Conservation (phyloP, 108 stramenopile genomes). For the Fragilaria crotonensis region DNA sequence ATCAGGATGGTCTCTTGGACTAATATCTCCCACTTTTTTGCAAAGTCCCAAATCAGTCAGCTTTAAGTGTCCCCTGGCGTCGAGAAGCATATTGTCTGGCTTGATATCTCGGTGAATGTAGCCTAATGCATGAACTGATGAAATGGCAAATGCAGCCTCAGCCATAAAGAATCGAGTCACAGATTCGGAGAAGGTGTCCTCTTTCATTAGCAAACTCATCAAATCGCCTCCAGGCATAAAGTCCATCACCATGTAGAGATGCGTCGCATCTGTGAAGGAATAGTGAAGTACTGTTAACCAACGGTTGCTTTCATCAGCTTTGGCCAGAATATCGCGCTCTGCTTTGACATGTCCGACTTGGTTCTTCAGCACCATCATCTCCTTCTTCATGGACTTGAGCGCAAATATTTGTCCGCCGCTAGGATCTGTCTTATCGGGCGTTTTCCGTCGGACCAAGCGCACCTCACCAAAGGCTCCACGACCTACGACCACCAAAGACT, state of each 20-base stretch:
- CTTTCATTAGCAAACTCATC: constrained; percentile 95
- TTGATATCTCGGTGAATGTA: constrained; percentile 99
- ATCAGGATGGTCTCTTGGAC: constrained; percentile 79
- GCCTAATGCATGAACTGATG: constrained; percentile 87
- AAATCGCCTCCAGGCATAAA: constrained; percentile 98
- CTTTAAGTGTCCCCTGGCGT: constrained; percentile 96
- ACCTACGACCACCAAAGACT: constrained; percentile 87
- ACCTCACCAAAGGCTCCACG: constrained; percentile 97
- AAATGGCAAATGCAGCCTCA: constrained; percentile 96
- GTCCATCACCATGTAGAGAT: constrained; percentile 99
- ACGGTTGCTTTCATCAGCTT: constrained; percentile 81
- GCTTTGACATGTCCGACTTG: constrained; percentile 98
- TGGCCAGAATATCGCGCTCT: constrained; percentile 93
- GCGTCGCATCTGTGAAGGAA: constrained; percentile 89
- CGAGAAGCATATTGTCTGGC: constrained; percentile 99
- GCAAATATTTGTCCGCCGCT: constrained; percentile 79
- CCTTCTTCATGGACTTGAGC: constrained; percentile 99
- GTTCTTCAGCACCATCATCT: constrained; percentile 99
- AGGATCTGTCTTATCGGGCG: constrained; percentile 34
- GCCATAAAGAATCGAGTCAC: constrained; percentile 96
- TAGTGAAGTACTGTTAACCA: constrained; percentile 96
- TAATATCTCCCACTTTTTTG: constrained; percentile 93
- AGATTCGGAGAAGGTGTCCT: constrained; percentile 85
- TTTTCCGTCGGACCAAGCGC: constrained; percentile 79
- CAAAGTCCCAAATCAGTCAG: constrained; percentile 99